These are phyloP conservation scores for Kwoniella dendrophila DNA, from an alignment of 768 basidiomycete species.

Conservation along the genomic window DNA sequence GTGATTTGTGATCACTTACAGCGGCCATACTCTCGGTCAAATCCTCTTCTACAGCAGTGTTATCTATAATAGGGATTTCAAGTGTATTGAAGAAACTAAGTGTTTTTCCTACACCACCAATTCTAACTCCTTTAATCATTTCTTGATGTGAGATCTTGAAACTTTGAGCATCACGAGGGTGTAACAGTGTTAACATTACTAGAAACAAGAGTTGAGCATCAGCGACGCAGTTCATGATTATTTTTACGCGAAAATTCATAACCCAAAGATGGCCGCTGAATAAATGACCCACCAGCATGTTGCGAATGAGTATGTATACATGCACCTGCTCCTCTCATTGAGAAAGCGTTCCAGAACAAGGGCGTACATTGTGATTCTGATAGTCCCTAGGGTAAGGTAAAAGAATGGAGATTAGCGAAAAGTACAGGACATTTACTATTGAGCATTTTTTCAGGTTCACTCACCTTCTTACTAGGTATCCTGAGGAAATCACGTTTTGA, in stretches of 20 bases:
- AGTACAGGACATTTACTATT: neutral
- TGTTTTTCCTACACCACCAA: slow-evolving; percentile 73
- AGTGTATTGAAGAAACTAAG: slow-evolving; percentile 83
- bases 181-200: slow-evolving; percentile 76
- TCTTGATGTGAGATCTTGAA: slow-evolving; percentile 87
- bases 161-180: slow-evolving; percentile 64
- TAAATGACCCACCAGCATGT: slow-evolving; percentile 61
- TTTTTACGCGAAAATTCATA: neutral
- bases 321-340: slow-evolving; percentile 73
- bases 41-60: slow-evolving; percentile 88
- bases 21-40: slow-evolving; percentile 83
- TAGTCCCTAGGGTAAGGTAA: slow-evolving; percentile 57
- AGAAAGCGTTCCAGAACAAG: slow-evolving; percentile 89
- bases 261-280: too few species aligned
- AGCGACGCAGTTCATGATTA: neutral
- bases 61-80: slow-evolving; percentile 83
- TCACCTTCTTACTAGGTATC: slow-evolving; percentile 64
- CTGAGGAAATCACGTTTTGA: slow-evolving; percentile 76
- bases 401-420: neutral
- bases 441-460: slow-evolving; percentile 3
- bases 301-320: slow-evolving; percentile 92
- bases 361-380: slow-evolving; percentile 89
- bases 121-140: slow-evolving; percentile 89
- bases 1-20: slow-evolving; percentile 36
- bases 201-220: slow-evolving; percentile 36